Evolutionary conservation across 208 protist species (phyloP), one percentile per base, ranked within the genome.

Genomic region (Crithidia brevicula): DNA sequence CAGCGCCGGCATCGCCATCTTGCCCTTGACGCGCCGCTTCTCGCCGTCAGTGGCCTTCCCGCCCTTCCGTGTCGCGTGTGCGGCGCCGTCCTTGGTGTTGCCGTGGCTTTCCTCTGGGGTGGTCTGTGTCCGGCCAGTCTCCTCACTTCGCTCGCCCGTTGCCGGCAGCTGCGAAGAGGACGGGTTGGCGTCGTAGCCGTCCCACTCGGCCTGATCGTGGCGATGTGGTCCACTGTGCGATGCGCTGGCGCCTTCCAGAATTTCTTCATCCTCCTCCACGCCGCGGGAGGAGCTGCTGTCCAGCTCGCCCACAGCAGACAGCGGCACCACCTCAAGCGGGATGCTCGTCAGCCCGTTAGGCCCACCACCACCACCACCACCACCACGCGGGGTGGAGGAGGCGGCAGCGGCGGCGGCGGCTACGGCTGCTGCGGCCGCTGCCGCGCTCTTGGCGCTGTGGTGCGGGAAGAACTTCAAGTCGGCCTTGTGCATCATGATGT

Each of bases 211-310:
- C 3, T 0, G 36, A 2, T 62, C 23, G 28, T 68, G 30, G 30
- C 33, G 28, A 7, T 42, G 31, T 2, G 16, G 11, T 15, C 40
- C 57, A 49, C 47, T 33, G 23, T 25, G 54, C 2, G 54, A 63
- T n/a, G 54, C 57, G 42, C 40, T 33, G 45, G 5, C 57, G 27
- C 15, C 52, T 33, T 38, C 58, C 22, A 34, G 13, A 8, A 25
- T 50, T 22, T 60, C 45, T 28, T 69, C 57, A 7, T 72, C 54
- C 20, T 69, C 62, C 42, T 71, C 63, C 43, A 76, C 42, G 25
- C 64, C 69, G 13, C 57, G 63, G 4, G 47, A 67, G 33, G 53
- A 72, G 64, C 64, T 77, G 70, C 76, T 72, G 64, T 77, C 70
- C 22, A 77, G 58, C 58, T 81, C 63, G 3, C 69, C 68, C 15